Evolutionary conservation across 2,329 filamentous ascomycete genomes (phyloP).

Genomic region (Simplicillium aogashimaense): DNA sequence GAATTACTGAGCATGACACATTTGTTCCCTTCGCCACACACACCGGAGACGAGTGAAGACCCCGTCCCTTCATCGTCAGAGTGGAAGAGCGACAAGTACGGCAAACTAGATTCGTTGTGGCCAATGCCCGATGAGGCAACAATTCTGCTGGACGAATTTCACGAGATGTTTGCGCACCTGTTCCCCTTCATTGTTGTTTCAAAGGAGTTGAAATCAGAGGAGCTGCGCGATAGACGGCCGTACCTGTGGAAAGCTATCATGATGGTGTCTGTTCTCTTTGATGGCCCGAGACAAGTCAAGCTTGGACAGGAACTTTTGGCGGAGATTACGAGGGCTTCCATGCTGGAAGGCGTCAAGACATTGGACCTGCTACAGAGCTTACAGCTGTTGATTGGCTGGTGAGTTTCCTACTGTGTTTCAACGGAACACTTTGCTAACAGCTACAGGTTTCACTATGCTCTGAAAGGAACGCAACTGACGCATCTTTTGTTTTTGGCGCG

Average conservation of each 20-base stretch:
- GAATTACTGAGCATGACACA: background rate
- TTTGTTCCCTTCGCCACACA: background rate
- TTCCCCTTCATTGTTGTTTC: constrained; percentile 37
- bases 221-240: constrained; percentile 27
- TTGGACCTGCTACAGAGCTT: constrained; percentile 38
- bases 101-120: constrained; percentile 25
- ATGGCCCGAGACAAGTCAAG: constrained; percentile 31
- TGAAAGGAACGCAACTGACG: constrained; percentile 38
- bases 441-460: constrained; percentile 24
- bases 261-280: constrained; percentile 30
- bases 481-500: constrained; percentile 38
- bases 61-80: constrained; percentile 3
- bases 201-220: constrained; percentile 19
- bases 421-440: too few species aligned
- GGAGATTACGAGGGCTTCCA: constrained; percentile 28
- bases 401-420: background rate
- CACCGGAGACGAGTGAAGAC: constrained; percentile 1
- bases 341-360: constrained; percentile 29
- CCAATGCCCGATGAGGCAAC: constrained; percentile 30
- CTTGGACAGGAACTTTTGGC: constrained; percentile 33
- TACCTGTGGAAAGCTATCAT: constrained; percentile 41
- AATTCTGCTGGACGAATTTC: constrained; percentile 25
- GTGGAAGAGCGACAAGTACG: constrained; percentile 12
- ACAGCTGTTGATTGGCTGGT: constrained; percentile 36
- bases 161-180: constrained; percentile 20